These are phyloP conservation scores for Spathaspora gorwiae DNA, from an alignment of 805 yeast species.

Conservation along the genomic window DNA sequence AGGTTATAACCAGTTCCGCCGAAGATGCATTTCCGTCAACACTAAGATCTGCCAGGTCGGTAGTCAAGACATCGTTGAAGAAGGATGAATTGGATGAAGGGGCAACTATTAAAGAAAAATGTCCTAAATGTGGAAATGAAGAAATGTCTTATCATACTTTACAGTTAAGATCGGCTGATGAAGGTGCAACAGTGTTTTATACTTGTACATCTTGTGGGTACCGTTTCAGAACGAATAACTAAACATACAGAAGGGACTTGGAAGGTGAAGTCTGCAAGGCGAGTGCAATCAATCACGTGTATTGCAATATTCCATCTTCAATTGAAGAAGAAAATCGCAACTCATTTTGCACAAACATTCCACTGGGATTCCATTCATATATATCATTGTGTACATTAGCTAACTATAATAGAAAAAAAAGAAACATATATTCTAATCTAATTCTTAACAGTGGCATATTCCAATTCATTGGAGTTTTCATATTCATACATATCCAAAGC, in stretches of 20 bases:
- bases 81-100: constrained; percentile 85
- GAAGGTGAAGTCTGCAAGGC: too few relatives aligned
- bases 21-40: constrained; percentile 93
- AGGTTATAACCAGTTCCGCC: constrained; percentile 83
- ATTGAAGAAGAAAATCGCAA: too few relatives aligned
- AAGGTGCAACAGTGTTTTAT: constrained; percentile 98
- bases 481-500: constrained; percentile 98
- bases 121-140: constrained; percentile 98
- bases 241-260: background rate
- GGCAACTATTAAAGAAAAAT: constrained; percentile 93
- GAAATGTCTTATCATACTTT: constrained; percentile 97
- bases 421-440: constrained; percentile 2
- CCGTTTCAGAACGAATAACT: constrained; percentile 91
- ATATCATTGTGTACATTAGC: background rate
- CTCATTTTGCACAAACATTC: too few relatives aligned
- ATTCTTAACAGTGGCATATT: constrained; percentile 49
- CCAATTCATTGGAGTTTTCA: constrained; percentile 79
- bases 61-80: constrained; percentile 80
- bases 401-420: background rate
- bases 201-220: constrained; percentile 93
- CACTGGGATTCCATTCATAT: background rate
- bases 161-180: constrained; percentile 97
- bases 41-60: constrained; percentile 74
- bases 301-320: too few relatives aligned
- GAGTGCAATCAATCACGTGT: too few relatives aligned